Base-by-base conservation (phyloP, 768 basidiomycete species). In the Mycena sanguinolenta region DNA sequence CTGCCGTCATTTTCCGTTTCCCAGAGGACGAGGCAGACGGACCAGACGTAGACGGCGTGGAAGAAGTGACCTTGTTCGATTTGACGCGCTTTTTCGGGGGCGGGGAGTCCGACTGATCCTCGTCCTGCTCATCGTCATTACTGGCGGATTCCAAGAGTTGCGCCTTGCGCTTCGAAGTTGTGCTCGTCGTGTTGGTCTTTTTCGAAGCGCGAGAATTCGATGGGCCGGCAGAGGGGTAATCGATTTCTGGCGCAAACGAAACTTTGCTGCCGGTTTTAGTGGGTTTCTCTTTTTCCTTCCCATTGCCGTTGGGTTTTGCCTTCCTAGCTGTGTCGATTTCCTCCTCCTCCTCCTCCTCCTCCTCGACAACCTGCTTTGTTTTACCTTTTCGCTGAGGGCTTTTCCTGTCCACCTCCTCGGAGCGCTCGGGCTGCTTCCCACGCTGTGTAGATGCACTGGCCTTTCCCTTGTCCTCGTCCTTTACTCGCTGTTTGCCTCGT, bases 71-170 rank as follows among this genome's bases (percentile, higher is more conserved):
- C 28, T 70, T 49, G n/a, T 32, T 39, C 21, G 65, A 28, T 39
- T 66, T 71, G 25, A 54, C 59, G 17, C 70, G 70, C 42, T 71
- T 71, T 52, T 52, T 65, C 7, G 55, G 60, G 2, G 70, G 64
- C 25, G 64, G 64, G 23, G 59, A 58, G n/a, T 65, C 59, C 16
- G 65, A 58, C 52, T 70, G 27, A 23, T 32, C 28, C 9, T 21
- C 39, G 23, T 64, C 49, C 44, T 27, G 34, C 42, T 30, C 57
- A n/a, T 70, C 58, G 19, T 50, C 59, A 49, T 61, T 63, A 55
- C 59, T 71, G 36, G 64, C 59, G 32, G 70, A 62, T 23, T 65
- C 69, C 58, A 65, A 49, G 27, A 58, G 39, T 19, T 61, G 69
- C 19, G 55, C 65, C 46, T 71, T 71, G 17, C 69, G 69, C 28